These are phyloP conservation scores for Tulasnella sp. DNA, from an alignment of 768 basidiomycete species.

Conservation along the genomic window DNA sequence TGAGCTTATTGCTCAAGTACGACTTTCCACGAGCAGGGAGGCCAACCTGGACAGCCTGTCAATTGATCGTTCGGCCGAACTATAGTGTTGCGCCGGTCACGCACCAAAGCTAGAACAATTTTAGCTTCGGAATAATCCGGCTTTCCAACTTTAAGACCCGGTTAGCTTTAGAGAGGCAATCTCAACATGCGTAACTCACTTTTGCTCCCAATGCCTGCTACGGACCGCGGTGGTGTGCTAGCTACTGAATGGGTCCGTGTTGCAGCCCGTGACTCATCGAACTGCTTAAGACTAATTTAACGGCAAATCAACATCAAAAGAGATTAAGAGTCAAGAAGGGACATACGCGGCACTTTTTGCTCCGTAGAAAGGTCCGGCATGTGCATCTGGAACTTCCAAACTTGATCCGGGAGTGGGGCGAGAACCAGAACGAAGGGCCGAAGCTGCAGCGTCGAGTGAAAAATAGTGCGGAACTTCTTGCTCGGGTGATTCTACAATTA, in stretches of 20 bases:
- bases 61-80: conserved; percentile 3
- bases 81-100: conserved; percentile 27
- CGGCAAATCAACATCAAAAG: neutral
- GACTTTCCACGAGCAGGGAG: conserved; percentile 98
- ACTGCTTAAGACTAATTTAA: conserved; percentile 29
- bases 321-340: neutral
- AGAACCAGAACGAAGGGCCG: neutral
- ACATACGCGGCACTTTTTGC: conserved; percentile 25
- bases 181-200: conserved; percentile 46
- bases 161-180: conserved; percentile 14
- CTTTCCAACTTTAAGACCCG: conserved; percentile 63
- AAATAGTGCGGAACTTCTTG: neutral
- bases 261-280: conserved; percentile 54
- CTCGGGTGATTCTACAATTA: conserved; percentile 15
- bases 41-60: conserved; percentile 61
- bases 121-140: conserved; percentile 99
- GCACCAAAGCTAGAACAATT: conserved; percentile 95
- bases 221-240: conserved; percentile 73
- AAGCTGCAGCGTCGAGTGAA: neutral
- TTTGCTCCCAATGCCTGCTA: conserved; percentile 86
- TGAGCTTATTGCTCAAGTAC: conserved; percentile 96
- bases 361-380: conserved; percentile 14
- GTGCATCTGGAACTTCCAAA: neutral
- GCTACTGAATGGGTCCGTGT: conserved; percentile 70
- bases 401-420: neutral